phyloP scores from a whole-genome alignment of 2,329 filamentous ascomycete species.

The Ceratocystis variospora region DNA sequence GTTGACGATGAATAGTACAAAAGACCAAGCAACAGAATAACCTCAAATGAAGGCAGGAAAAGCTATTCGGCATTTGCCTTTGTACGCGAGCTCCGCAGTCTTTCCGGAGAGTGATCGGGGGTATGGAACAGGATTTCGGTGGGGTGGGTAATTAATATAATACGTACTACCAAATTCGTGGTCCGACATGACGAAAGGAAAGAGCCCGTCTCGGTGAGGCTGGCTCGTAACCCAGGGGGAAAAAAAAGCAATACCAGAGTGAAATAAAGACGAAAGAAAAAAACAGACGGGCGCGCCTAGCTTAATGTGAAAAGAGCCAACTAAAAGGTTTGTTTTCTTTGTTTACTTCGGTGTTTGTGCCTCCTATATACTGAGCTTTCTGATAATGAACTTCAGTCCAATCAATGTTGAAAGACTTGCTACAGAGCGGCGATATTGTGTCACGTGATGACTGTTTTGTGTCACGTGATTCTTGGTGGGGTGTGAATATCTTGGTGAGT shows the following conservation, averaged over 20 bases:
- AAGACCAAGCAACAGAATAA: neutral
- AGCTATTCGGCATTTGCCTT: no score
- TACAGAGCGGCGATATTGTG: no score
- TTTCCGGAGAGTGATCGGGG: no score
- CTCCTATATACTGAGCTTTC: no score
- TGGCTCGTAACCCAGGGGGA: neutral
- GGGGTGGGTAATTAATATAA: neutral
- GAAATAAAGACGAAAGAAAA: neutral
- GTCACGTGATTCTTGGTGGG: no score
- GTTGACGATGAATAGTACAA: neutral
- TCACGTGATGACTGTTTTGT: no score
- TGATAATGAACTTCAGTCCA: no score
- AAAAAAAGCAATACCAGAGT: neutral
- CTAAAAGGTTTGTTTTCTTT: no score
- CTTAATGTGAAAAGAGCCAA: no score
- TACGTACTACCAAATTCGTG: slow-evolving; percentile 50
- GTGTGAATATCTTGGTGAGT: no score
- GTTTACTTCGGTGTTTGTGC: no score
- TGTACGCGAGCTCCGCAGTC: neutral
- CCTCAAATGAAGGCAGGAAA: neutral
- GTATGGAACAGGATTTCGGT: neutral
- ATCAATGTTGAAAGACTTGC: no score
- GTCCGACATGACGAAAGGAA: slow-evolving; percentile 41
- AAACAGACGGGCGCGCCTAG: neutral
- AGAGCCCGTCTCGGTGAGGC: neutral